phyloP scores from a whole-genome alignment of 306 rosid species.

The Vigna hirtella region DNA sequence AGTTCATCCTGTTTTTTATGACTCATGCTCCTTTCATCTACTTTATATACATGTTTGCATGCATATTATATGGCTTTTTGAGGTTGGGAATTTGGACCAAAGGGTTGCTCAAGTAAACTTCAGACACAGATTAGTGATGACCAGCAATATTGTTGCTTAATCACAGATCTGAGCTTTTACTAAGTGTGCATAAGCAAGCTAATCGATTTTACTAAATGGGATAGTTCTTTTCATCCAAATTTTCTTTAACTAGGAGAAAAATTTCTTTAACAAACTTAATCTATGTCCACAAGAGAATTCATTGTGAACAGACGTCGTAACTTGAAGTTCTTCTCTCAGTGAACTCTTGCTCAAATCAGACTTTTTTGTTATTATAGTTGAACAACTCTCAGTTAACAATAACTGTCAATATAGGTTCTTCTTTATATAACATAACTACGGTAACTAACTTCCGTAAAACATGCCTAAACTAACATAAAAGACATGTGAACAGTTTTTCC shows the following conservation, averaged over 20 bases:
- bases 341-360: too few species aligned
- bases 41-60: conserved; percentile 25
- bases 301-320: too few species aligned
- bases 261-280: too few species aligned
- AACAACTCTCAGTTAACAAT: too few species aligned
- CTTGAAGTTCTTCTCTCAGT: too few species aligned
- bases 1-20: conserved; percentile 51
- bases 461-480: too few species aligned
- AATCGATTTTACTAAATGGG: background rate
- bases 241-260: background rate
- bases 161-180: conserved; percentile 12
- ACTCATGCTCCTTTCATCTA: conserved; percentile 19
- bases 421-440: too few species aligned
- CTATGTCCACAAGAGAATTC: too few species aligned
- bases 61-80: conserved; percentile 10
- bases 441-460: too few species aligned
- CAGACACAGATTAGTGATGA: background rate
- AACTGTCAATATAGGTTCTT: too few species aligned
- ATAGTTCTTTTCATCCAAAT: background rate
- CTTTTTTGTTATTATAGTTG: too few species aligned
- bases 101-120: background rate
- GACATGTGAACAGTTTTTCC: too few species aligned
- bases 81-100: background rate
- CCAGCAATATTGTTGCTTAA: conserved; percentile 15
- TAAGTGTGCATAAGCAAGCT: background rate